These are phyloP conservation scores for Prunus campanulata DNA, from an alignment of 306 rosid genomes.

Conservation along the genomic window DNA sequence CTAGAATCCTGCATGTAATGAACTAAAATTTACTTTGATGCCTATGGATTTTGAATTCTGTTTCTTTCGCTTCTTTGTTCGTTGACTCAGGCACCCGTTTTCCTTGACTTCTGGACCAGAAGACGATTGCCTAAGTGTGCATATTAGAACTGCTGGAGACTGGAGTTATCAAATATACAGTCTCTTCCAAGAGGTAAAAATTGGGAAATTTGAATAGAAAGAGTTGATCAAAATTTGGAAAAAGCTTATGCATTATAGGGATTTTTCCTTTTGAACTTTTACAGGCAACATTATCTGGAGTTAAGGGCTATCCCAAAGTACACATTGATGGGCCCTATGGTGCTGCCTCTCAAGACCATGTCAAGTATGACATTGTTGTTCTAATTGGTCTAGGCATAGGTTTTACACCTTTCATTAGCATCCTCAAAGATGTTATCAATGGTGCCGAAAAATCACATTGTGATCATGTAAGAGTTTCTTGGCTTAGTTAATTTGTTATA, in stretches of 20 bases:
- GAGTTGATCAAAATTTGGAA: neutral
- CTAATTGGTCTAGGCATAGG: constrained; percentile 90
- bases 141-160: constrained; percentile 80
- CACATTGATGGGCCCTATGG: constrained; percentile 92
- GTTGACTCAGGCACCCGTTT: constrained; percentile 82
- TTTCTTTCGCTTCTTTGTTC: constrained; percentile 24
- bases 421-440: constrained; percentile 69
- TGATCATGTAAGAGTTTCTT: constrained; percentile 38
- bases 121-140: constrained; percentile 78
- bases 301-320: constrained; percentile 54
- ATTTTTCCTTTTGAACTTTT: constrained; percentile 7
- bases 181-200: constrained; percentile 72
- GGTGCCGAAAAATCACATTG: constrained; percentile 25
- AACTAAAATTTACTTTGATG: neutral
- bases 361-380: constrained; percentile 68
- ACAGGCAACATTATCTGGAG: constrained; percentile 48
- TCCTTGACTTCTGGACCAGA: constrained; percentile 88
- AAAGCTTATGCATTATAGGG: neutral
- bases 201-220: neutral
- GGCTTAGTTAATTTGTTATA: neutral
- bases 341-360: constrained; percentile 82
- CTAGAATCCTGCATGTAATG: neutral
- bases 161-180: constrained; percentile 75
- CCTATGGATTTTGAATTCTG: neutral
- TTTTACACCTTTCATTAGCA: constrained; percentile 87